Evolutionary conservation across 2,329 filamentous ascomycete genomes (phyloP).

Genomic region (Ophiosphaerella narmari): DNA sequence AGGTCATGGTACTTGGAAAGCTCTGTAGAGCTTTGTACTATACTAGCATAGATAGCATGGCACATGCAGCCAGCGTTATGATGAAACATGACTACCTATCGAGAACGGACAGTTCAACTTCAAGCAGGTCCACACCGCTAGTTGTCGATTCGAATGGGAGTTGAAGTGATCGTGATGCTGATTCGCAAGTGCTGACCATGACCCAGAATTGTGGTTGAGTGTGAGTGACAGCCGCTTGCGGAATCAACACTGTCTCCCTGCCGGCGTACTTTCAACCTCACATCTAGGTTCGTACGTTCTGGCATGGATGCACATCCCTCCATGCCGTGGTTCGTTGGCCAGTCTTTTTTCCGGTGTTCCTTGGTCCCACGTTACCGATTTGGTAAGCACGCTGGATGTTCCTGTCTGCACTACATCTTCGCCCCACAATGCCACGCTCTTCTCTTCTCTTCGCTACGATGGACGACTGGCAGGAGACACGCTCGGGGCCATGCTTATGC

Average conservation of each 20-base stretch:
- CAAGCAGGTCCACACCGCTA: not conserved
- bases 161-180: too few species aligned
- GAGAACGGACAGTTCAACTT: not conserved
- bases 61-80: constrained; percentile 24
- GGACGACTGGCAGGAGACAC: not conserved
- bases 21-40: constrained; percentile 32
- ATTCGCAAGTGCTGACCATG: constrained; percentile 3
- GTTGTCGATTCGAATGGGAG: not conserved
- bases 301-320: not conserved
- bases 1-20: constrained; percentile 2
- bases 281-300: not conserved
- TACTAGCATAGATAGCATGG: constrained; percentile 35
- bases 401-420: not conserved
- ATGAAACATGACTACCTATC: constrained; percentile 11
- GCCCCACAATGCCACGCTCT: not conserved
- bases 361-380: not conserved
- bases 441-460: not conserved
- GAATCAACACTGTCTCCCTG: not conserved
- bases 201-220: not conserved
- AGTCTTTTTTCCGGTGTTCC: not conserved
- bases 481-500: not conserved
- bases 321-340: not conserved
- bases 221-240: not conserved
- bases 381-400: not conserved
- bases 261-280: not conserved